Percentiles rank a stretch among this genome's conserved stretches.
These are phyloP conservation scores for Agroathelia rolfsii DNA, from an alignment of 1,284 basidiomycete species.

Conservation along the genomic window DNA sequence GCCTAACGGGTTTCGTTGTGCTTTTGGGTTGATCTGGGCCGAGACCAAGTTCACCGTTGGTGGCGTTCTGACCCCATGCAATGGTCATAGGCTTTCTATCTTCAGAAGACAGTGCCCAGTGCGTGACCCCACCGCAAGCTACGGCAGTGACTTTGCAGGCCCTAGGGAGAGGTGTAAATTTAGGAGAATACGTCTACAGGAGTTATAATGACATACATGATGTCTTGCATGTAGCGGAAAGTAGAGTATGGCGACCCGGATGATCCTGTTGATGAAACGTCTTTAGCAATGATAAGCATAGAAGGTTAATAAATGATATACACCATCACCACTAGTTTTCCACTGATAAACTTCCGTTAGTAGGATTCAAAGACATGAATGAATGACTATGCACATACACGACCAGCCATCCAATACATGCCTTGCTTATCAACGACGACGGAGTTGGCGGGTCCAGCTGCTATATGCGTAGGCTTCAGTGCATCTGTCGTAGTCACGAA, in stretches of 20 bases:
- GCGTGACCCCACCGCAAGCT: constrained; percentile 81
- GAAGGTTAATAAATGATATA: constrained; percentile 16
- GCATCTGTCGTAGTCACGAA: constrained; percentile 64
- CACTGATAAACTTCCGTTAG: constrained; percentile 43
- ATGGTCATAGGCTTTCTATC: constrained; percentile 73
- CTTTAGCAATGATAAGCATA: constrained; percentile 7
- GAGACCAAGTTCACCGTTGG: constrained; percentile 76
- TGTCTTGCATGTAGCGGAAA: constrained; percentile 75
- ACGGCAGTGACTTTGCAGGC: constrained; percentile 63
- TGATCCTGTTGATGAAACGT: constrained; percentile 39
- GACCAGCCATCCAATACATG: constrained; percentile 81
- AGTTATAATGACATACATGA: constrained; percentile 39
- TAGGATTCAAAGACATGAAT: constrained; percentile 7
- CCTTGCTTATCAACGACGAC: constrained; percentile 77
- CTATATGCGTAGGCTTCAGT: constrained; percentile 57
- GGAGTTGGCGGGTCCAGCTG: constrained; percentile 76
- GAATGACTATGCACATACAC: constrained; percentile 31
- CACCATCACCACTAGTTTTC: constrained; percentile 89
- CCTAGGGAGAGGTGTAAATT: constrained; percentile 27
- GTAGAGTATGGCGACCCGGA: constrained; percentile 74
- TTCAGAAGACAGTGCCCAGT: constrained; percentile 70
- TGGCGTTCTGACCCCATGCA: constrained; percentile 77
- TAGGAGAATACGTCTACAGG: constrained; percentile 5
- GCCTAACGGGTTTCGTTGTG: constrained; percentile 73
- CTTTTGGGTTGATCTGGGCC: constrained; percentile 78